phyloP scores from a whole-genome alignment of 129 eudicot genomes.

The Helianthus annuus region HanXRQr2.0-SUNRISE NC_035445.2:27636021-27636520 shows the following conservation, averaged over 20 bases:
- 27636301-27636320: background rate
- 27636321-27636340: background rate
- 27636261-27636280: constrained; percentile 36
- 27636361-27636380: background rate
- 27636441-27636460: background rate
- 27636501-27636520: too few species aligned
- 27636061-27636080: constrained; percentile 69
- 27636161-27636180: constrained; percentile 93
- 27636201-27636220: constrained; percentile 82
- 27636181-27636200: constrained; percentile 67
- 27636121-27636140: constrained; percentile 97
- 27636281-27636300: constrained; percentile 18
- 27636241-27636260: constrained; percentile 89
- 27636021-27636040: constrained; percentile 55
- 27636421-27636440: background rate
- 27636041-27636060: constrained; percentile 81
- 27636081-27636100: constrained; percentile 74
- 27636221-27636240: constrained; percentile 86
- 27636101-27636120: constrained; percentile 89
- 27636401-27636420: constrained; percentile 3
- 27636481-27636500: too few species aligned
- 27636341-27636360: background rate
- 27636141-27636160: constrained; percentile 97
- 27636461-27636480: too few species aligned
- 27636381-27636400: background rate